Evolutionary conservation across 768 basidiomycete genomes (phyloP), one percentile per base, ranked within the genome.

Genomic region (Termitomyces eurrhizus): DNA sequence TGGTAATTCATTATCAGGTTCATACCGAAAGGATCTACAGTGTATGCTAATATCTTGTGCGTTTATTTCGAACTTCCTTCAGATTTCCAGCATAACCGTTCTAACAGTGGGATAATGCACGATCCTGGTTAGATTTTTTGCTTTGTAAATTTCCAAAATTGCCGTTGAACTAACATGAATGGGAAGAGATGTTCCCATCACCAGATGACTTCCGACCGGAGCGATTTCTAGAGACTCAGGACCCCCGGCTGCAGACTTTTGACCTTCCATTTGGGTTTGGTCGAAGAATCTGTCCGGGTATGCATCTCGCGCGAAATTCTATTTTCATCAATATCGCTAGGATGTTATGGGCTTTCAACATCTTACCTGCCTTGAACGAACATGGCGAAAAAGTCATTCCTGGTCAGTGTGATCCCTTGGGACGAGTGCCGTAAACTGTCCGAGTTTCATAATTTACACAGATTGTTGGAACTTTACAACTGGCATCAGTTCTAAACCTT

Each of bases 221-320:
- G 52, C 70, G 78, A 33, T 80, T 80, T 60, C 59, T 80, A 7
- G 68, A 73, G 21, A 72, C 71, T 2, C 59, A 60, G 5, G 62
- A 72, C 58, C 66, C 73, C 4, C 69, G 73, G 4, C 52, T 75
- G 18, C 61, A 70, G 61, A 62, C 68, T 14, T 74, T 75, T 45
- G 72, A 73, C 24, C 66, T 76, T 41, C 72, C 74, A 12, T 80
- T 77, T 63, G 74, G 78, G 3, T 79, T 78, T 60, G 78, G 78
- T 37, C 64, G 77, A 52, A 69, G 76, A 35, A 72, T 75, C 21
- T 78, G 77, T 58, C 77, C 71, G 0, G 75, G 73, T 2, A 73
- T 72, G 66, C 73, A 73, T 42, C 69, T 77, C 16, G 76, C 76
- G 3, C 66, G 67, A 46, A 73, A 71, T 55, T 74, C 72, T 0